Evolutionary conservation across 306 rosid species (phyloP), one percentile per base, ranked within the genome.

Genomic region (Malus fusca): DNA sequence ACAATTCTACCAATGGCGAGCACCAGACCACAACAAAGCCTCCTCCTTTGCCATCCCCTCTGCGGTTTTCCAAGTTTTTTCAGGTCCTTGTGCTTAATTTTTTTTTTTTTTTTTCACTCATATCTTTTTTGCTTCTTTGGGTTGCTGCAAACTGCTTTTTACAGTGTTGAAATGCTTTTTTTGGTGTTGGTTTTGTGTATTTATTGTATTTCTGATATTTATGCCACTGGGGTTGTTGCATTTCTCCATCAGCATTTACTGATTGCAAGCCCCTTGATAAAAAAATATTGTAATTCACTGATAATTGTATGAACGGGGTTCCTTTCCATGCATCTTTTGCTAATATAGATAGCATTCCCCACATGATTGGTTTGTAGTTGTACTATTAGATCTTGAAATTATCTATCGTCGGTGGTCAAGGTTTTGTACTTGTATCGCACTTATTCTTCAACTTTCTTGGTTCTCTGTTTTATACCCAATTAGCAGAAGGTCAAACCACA

Each of bases 21-120:
- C 76, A 77, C 48, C 64, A 70, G 73, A 60, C 78, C 74, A 28
- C 88, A 40, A 6, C 84, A 35, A 94, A 91, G 83, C 80, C 81
- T 72, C 97, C 98, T 59, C 97, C 96, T 25, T 22, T 66, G 82
- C 98, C 98, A 60, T 93, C 98, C 73, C 97, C 97, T 37, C 48
- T 91, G 88, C 94, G 98, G 60, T 88, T 84, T 74, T 89, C 98
- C 78, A 93, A 93, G 72, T 93, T 90, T 88, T 89, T 74, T 72
- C 96, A 91, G 96, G 98, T 93, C 65, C 62, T 5, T 60, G 6
- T 25, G 44, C 65, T 44, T 44, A 22, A 4, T 19, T 80, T 37
- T 56, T 63, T 35, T 33, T 35, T n/a, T n/a, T 35, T 35, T 35
- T 55, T 18, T 19, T 15, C 43, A 43, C 3, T 13, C 15, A 18